A percentile compares a stretch with the other conserved stretches of the same genome.
Conservation (phyloP, 2,329 filamentous ascomycete species). For the Emergomyces pasteurianus region DNA sequence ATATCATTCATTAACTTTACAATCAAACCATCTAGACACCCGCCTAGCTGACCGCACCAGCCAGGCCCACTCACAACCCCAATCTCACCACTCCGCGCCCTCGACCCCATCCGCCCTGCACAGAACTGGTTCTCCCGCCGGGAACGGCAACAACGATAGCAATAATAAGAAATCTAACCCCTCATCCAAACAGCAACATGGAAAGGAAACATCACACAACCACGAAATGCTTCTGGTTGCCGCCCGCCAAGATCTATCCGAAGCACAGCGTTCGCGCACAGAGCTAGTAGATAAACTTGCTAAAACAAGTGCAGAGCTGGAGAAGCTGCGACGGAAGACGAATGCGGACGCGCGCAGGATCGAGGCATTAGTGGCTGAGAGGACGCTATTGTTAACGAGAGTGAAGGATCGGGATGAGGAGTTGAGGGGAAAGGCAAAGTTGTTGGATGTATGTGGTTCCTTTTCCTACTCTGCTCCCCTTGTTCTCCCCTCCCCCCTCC, state of each 20-base stretch:
- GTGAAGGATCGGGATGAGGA: constrained; percentile 78
- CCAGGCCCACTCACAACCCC: constrained; percentile 25
- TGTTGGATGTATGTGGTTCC: constrained; percentile 52
- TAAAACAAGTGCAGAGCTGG: constrained; percentile 51
- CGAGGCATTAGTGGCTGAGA: constrained; percentile 50
- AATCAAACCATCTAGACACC: constrained; percentile 38
- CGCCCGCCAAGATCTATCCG: constrained; percentile 55
- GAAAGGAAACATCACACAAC: not conserved
- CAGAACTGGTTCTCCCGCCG: constrained; percentile 19
- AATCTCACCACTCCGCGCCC: constrained; percentile 10
- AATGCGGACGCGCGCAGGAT: constrained; percentile 52
- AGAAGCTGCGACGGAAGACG: constrained; percentile 48
- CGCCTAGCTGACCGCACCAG: constrained; percentile 56
- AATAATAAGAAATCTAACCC: not conserved
- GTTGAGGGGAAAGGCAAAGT: constrained; percentile 66
- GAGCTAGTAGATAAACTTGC: constrained; percentile 55
- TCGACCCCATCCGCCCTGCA: constrained; percentile 16
- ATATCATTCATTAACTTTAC: not conserved
- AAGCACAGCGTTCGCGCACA: constrained; percentile 62
- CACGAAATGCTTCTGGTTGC: constrained; percentile 21
- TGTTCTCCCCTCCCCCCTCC: too few relatives aligned
- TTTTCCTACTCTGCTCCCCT: not conserved
- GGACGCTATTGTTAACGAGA: constrained; percentile 49
- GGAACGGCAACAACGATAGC: constrained; percentile 9
- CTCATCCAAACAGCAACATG: not conserved